These are phyloP conservation scores for Fusarium sp. DNA, from an alignment of 2,329 filamentous ascomycete genomes.

Conservation along the genomic window DNA sequence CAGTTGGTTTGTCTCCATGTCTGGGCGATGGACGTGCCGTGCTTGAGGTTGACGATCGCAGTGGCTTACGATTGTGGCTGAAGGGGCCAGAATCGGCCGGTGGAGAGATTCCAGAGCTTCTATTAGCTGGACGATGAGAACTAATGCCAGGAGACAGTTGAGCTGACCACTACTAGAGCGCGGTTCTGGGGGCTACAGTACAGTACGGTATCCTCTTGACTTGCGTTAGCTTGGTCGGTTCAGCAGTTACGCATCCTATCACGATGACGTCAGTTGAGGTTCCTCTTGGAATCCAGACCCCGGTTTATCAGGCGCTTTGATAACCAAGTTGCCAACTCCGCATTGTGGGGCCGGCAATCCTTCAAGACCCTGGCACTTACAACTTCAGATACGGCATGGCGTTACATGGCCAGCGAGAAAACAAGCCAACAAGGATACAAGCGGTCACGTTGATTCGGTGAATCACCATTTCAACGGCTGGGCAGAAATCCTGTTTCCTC, in stretches of 20 bases:
- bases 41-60: constrained; percentile 11
- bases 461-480: constrained; percentile 9
- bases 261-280: constrained; percentile 10
- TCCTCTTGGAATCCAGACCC: not conserved
- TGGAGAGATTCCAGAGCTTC: not conserved
- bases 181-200: not conserved
- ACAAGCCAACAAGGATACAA: not conserved
- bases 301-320: not conserved
- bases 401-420: not conserved
- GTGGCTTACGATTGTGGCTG: constrained; percentile 2
- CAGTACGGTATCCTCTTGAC: not conserved
- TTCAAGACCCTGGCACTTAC: not conserved
- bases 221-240: constrained; percentile 2
- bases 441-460: constrained; percentile 23
- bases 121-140: not conserved
- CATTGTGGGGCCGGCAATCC: not conserved
- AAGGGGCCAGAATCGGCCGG: not conserved
- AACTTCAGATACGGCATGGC: not conserved
- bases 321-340: not conserved
- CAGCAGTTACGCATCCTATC: constrained; percentile 4
- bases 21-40: not conserved
- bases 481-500: not conserved
- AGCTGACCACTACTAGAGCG: not conserved
- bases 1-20: not conserved
- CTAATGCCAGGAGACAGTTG: not conserved